Base-by-base conservation (phyloP, 495 filamentous ascomycete genomes). In the Tuber indicum region DNA sequence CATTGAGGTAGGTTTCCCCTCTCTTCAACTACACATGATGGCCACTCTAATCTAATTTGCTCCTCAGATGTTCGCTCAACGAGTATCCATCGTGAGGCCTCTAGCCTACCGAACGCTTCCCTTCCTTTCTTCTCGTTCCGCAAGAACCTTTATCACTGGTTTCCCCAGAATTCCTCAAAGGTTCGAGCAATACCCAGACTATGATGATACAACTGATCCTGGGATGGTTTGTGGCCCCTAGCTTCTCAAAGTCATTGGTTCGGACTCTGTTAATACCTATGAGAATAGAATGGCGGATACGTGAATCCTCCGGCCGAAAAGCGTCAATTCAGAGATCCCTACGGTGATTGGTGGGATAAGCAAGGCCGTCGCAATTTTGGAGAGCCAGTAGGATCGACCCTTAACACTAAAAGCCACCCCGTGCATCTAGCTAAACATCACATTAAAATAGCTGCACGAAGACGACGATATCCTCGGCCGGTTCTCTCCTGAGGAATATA, bases 291-390 rank as follows among this genome's bases (percentile, higher is more conserved):
- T 84, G 93, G 93, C 83, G 91, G 91, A 86, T 99, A 97, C 85
- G 87, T 93, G 83, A 97, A 97, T 86, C 96, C 96, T 75, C 91
- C 91, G 17, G 87, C 86, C 49, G 85, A 92, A 82, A 97, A 96
- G 87, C 92, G 94, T 78, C 89, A 91, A 83, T 91, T 92, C 86
- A 93, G 96, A 84, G 96, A 98, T 84, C 96, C 96, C 49, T 89
- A 98, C 83, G 95, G 86, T 81, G 92, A 93, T 84, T 98, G 94
- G 93, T 98, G 95, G 95, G 94, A 98, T 85, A 92, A 93, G 87
- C 94, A 98, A 84, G 95, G 97, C 84, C 92, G 94, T 81, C 91
- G 94, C 76, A 97, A 98, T 87, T 99, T 91, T 81, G 94, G 94
- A 82, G 96, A 99, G 85, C 92, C 94, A 6, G 90, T 83, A 71